Percentiles rank a stretch among this genome's conserved stretches.
Conservation (phyloP, 2,329 filamentous ascomycete species). For the Penicillium sp. region DNA sequence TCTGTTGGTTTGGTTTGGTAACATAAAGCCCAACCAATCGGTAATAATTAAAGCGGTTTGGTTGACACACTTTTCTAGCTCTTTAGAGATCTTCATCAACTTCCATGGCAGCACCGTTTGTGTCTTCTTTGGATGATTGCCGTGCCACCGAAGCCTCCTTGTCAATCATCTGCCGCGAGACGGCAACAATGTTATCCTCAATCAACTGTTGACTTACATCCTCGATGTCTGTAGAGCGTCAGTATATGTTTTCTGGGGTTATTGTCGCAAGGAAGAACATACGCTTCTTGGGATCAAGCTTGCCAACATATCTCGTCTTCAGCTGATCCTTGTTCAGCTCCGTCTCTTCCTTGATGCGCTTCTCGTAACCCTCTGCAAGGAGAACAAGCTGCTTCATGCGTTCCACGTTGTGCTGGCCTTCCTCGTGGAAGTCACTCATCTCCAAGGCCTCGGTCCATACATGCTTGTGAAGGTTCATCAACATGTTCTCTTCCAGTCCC, state of each 20-base stretch:
- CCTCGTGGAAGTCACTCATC: conserved; percentile 88
- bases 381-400: conserved; percentile 77
- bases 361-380: conserved; percentile 92
- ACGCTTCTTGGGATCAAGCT: conserved; percentile 97
- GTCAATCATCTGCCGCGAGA: conserved; percentile 98
- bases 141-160: conserved; percentile 90
- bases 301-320: conserved; percentile 97
- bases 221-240: conserved; percentile 58
- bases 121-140: conserved; percentile 43
- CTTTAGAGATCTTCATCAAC: conserved; percentile 53
- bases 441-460: conserved; percentile 96
- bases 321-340: conserved; percentile 94
- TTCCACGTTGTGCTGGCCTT: conserved; percentile 78
- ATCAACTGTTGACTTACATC: conserved; percentile 93
- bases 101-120: conserved; percentile 53
- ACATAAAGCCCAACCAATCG: conserved; percentile 1
- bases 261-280: conserved; percentile 26
- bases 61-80: conserved; percentile 14
- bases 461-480: conserved; percentile 99
- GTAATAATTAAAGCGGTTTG: conserved; percentile 16
- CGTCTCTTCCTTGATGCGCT: conserved; percentile 96
- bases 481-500: conserved; percentile 95
- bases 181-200: conserved; percentile 97
- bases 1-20: conserved; percentile 4
- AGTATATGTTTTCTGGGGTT: conserved; percentile 9